Percentiles rank a stretch among this genome's conserved stretches.
phyloP scores from a whole-genome alignment of 192 early-diverging fungal species.

The Coemansia reversa region DNA sequence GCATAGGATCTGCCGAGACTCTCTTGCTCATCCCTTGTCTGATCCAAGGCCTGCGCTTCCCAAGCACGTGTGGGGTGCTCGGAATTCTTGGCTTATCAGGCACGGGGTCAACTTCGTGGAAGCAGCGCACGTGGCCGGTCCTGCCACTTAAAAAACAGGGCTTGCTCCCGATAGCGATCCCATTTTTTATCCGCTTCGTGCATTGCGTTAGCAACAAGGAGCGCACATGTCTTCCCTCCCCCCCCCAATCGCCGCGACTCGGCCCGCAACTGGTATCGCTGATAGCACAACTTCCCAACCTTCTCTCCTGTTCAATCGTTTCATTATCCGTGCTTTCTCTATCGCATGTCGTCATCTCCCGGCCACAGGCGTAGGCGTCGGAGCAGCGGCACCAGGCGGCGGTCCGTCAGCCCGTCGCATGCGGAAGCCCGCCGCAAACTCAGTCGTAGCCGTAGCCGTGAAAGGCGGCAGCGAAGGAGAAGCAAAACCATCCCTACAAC shows the following conservation, averaged over 20 bases:
- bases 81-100: background rate
- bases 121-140: background rate
- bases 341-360: conserved; percentile 21
- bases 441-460: conserved; percentile 10
- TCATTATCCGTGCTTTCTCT: background rate
- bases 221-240: background rate
- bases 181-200: background rate
- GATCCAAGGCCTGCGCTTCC: too few species aligned
- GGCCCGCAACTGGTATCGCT: background rate
- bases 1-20: background rate
- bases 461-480: conserved; percentile 9
- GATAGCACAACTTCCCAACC: background rate
- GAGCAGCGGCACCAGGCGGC: conserved; percentile 11
- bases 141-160: background rate
- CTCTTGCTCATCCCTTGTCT: background rate
- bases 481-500: conserved; percentile 10
- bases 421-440: conserved; percentile 9
- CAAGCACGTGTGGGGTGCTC: background rate
- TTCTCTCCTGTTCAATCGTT: background rate
- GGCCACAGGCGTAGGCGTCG: conserved; percentile 7
- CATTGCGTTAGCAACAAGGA: background rate
- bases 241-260: background rate
- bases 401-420: conserved; percentile 25
- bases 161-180: background rate
- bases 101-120: background rate